phyloP scores from a whole-genome alignment of 768 basidiomycete genomes.

The Pisolithus tinctorius region DNA sequence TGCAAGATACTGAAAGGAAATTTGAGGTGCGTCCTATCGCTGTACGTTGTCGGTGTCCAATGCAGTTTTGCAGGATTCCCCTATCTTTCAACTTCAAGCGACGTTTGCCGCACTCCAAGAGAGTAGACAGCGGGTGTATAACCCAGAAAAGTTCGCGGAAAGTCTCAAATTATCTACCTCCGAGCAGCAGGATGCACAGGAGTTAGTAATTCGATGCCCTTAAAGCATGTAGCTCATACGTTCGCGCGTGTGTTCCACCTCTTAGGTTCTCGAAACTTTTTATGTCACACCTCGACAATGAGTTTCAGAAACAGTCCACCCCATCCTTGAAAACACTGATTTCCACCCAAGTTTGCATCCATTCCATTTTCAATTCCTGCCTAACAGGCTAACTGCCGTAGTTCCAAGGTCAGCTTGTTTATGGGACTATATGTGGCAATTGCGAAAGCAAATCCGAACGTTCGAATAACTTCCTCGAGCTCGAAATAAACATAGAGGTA shows the following conservation, averaged over 20 bases:
- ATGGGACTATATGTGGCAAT: constrained; percentile 68
- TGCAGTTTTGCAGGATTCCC: constrained; percentile 51
- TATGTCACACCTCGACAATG: constrained; percentile 79
- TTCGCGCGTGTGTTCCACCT: constrained; percentile 3
- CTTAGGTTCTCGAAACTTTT: constrained; percentile 90
- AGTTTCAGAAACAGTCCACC: constrained; percentile 77
- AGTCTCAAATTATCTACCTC: constrained; percentile 73
- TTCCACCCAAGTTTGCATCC: constrained; percentile 53
- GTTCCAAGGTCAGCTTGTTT: constrained; percentile 85
- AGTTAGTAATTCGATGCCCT: constrained; percentile 42
- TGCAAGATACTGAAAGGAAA: constrained; percentile 38
- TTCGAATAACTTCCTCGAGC: constrained; percentile 70
- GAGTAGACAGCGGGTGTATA: constrained; percentile 62
- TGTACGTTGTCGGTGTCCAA: neutral
- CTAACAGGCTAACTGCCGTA: constrained; percentile 24
- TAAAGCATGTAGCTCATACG: neutral
- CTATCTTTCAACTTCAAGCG: constrained; percentile 70
- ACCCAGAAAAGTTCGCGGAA: constrained; percentile 80
- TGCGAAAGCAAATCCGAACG: constrained; percentile 69
- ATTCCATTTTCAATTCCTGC: neutral
- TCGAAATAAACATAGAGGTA: constrained; percentile 82
- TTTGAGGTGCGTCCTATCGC: constrained; percentile 35
- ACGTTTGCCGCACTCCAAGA: constrained; percentile 84
- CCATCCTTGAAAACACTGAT: constrained; percentile 62
- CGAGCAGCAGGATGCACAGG: constrained; percentile 96